phyloP scores from a whole-genome alignment of 2,329 filamentous ascomycete species.

The Cladosporium colombiae region DNA sequence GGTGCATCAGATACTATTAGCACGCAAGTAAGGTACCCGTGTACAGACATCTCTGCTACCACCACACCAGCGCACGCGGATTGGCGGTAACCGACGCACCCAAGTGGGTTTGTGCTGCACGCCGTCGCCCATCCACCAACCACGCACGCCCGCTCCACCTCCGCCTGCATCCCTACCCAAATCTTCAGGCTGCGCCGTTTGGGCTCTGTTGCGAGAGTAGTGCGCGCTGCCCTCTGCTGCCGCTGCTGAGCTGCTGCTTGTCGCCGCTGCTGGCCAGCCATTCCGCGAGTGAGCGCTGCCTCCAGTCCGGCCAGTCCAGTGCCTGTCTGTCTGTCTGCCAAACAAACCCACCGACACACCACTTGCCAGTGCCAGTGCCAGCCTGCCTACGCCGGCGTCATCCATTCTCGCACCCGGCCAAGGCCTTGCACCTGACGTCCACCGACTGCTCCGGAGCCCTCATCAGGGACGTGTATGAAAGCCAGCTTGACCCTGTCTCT shows the following conservation, averaged over 20 bases:
- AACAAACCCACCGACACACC: background rate
- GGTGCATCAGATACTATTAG: background rate
- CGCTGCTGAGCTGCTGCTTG: background rate
- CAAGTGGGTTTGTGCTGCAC: slow-evolving; percentile 7
- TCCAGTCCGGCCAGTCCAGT: background rate
- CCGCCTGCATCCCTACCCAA: slow-evolving; percentile 16
- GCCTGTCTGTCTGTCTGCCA: background rate
- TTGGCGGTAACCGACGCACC: slow-evolving; percentile 9
- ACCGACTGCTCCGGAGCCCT: slow-evolving; percentile 1
- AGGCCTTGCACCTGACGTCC: slow-evolving; percentile 16
- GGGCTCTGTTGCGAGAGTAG: background rate
- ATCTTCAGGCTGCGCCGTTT: slow-evolving; percentile 11
- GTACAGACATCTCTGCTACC: background rate
- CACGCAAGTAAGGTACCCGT: slow-evolving; percentile 13
- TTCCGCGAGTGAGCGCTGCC: background rate
- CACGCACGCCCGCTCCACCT: background rate
- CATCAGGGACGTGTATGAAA: slow-evolving; percentile 14
- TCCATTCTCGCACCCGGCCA: slow-evolving; percentile 6
- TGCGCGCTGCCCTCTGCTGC: background rate
- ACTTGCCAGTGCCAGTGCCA: background rate
- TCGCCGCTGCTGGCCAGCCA: background rate
- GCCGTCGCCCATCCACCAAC: background rate
- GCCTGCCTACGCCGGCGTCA: background rate
- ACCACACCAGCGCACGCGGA: slow-evolving; percentile 1
- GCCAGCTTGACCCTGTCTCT: slow-evolving; percentile 20